Evolutionary conservation across 192 early-diverging fungal species (phyloP).

Genomic region (Thamnidium elegans): DNA sequence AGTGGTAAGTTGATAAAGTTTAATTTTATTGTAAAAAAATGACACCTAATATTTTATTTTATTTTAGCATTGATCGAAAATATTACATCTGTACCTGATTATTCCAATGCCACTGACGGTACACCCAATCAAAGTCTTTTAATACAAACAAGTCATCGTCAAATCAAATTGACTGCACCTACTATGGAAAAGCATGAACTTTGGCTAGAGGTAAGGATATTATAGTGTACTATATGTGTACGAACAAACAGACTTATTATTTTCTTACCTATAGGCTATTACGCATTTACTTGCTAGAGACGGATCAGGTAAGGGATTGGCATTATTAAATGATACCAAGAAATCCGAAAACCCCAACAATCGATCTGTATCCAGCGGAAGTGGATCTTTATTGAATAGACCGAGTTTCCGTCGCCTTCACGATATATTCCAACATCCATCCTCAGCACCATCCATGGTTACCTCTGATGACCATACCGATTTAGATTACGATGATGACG

Average conservation of each 20-base stretch:
- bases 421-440: conserved; percentile 16
- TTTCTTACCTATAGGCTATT: conserved; percentile 16
- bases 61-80: conserved; percentile 61
- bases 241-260: not conserved
- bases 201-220: conserved; percentile 59
- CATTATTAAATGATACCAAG: not conserved
- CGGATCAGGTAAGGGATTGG: not conserved
- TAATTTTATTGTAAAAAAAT: not conserved
- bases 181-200: conserved; percentile 64
- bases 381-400: conserved; percentile 5
- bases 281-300: conserved; percentile 18
- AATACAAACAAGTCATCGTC: conserved; percentile 63
- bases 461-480: not conserved
- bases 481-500: conserved; percentile 25
- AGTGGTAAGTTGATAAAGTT: conserved; percentile 36
- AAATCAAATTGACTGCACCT: conserved; percentile 71
- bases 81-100: conserved; percentile 53
- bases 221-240: not conserved
- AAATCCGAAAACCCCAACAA: not conserved
- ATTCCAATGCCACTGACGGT: conserved; percentile 31
- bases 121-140: conserved; percentile 59
- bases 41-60: not conserved
- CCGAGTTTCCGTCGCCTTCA: conserved; percentile 3
- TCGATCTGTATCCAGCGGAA: conserved; percentile 10
- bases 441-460: not conserved